Percentiles rank a stretch among this genome's conserved stretches.
Conservation (phyloP, 495 filamentous ascomycete genomes). For the Penicillium dipodomyicola region DNA sequence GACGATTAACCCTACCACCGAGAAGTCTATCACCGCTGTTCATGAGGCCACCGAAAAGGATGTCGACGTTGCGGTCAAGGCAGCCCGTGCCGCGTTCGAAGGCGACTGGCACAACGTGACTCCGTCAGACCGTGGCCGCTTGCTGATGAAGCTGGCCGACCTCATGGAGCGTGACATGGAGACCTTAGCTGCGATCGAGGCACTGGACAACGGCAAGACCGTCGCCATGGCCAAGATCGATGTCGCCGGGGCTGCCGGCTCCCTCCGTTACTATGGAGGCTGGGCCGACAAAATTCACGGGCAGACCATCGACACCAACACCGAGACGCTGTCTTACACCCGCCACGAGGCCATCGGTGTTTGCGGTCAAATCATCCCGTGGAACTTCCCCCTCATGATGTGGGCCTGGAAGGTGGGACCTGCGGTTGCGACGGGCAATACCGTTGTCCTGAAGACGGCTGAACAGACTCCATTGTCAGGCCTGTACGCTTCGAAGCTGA, state of each 20-base stretch:
- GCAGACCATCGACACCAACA: slow-evolving; percentile 74
- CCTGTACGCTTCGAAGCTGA: slow-evolving; percentile 72
- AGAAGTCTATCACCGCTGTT: slow-evolving; percentile 71
- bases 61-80: slow-evolving; percentile 79
- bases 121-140: slow-evolving; percentile 71
- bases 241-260: no score
- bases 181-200: slow-evolving; percentile 76
- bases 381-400: slow-evolving; percentile 99
- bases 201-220: slow-evolving; percentile 95
- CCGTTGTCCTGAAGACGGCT: slow-evolving; percentile 86
- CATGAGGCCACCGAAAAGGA: slow-evolving; percentile 89
- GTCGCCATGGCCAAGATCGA: slow-evolving; percentile 79
- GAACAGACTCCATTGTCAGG: no score
- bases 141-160: slow-evolving; percentile 79
- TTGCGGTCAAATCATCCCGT: slow-evolving; percentile 93
- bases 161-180: slow-evolving; percentile 79
- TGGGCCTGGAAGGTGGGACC: slow-evolving; percentile 98
- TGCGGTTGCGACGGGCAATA: slow-evolving; percentile 86
- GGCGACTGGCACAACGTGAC: slow-evolving; percentile 70
- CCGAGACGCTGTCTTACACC: slow-evolving; percentile 87
- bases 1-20: slow-evolving; percentile 65
- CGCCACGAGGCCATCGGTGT: slow-evolving; percentile 90
- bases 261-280: slow-evolving; percentile 72
- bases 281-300: slow-evolving; percentile 76
- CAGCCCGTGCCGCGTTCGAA: slow-evolving; percentile 87